phyloP scores from a whole-genome alignment of 192 early-diverging fungal species.

The Mortierella alpina region DNA sequence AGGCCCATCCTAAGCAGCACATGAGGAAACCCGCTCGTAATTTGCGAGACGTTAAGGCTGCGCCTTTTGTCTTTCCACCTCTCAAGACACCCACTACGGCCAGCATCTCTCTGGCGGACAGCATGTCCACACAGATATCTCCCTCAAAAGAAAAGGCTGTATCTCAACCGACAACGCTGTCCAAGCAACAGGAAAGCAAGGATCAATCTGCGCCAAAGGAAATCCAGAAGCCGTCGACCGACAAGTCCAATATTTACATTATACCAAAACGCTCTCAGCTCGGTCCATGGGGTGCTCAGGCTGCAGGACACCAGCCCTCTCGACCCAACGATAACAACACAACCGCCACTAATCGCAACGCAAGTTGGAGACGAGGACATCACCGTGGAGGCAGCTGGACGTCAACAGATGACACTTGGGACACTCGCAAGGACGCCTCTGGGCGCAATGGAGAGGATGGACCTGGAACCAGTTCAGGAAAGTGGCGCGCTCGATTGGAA shows the following conservation, averaged over 20 bases:
- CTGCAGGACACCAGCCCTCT: constrained; percentile 2
- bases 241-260: constrained; percentile 17
- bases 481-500: constrained; percentile 18
- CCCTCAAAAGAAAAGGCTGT: background rate
- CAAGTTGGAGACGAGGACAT: constrained; percentile 26
- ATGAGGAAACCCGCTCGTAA: constrained; percentile 35
- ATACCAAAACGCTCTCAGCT: constrained; percentile 34
- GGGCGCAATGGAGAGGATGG: constrained; percentile 1
- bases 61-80: constrained; percentile 47
- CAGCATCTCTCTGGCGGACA: background rate
- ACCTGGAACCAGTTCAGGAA: constrained; percentile 7
- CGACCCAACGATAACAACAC: constrained; percentile 4
- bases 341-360: background rate
- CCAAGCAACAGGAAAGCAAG: background rate
- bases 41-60: constrained; percentile 47
- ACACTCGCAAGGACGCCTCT: background rate
- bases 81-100: constrained; percentile 14
- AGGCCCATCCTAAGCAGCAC: constrained; percentile 24
- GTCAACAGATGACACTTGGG: constrained; percentile 26
- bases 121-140: too few species aligned
- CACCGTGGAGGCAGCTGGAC: constrained; percentile 41
- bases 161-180: background rate
- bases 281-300: constrained; percentile 4
- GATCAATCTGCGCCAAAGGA: background rate
- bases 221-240: background rate